A percentile compares a stretch with the other conserved stretches of the same genome.
Evolutionary conservation across 345 rosid species (phyloP).

Genomic region (Nasturtium officinale): DNA sequence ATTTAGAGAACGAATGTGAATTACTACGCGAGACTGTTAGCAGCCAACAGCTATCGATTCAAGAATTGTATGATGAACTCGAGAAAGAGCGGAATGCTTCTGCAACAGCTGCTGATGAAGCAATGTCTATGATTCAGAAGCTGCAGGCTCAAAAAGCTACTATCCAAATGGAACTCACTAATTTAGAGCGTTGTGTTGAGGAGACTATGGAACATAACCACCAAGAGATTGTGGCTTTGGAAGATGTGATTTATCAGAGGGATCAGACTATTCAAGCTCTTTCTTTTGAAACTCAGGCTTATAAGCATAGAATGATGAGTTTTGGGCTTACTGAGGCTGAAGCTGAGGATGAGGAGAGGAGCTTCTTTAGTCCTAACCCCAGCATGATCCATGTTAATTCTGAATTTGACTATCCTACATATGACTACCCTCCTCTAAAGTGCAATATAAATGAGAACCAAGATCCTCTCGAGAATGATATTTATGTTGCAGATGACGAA

Average conservation of each 20-base stretch:
- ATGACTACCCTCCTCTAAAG: constrained; percentile 81
- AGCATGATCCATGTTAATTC: constrained; percentile 51
- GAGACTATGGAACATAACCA: constrained; percentile 75
- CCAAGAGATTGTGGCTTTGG: constrained; percentile 68
- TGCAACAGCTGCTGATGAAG: constrained; percentile 71
- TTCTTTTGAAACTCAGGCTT: constrained; percentile 80
- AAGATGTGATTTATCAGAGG: constrained; percentile 67
- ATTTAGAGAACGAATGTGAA: constrained; percentile 75
- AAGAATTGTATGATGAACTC: constrained; percentile 72
- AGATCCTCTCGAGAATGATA: constrained; percentile 53
- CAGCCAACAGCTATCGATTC: constrained; percentile 71
- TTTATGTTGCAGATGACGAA: constrained; percentile 65
- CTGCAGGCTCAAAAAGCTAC: constrained; percentile 83
- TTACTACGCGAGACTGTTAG: constrained; percentile 76
- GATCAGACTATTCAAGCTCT: constrained; percentile 80
- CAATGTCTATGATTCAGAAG: constrained; percentile 85
- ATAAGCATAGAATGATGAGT: constrained; percentile 96
- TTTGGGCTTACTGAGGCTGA: constrained; percentile 80
- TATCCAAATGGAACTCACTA: constrained; percentile 79
- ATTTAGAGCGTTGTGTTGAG: constrained; percentile 66
- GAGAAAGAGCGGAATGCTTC: constrained; percentile 93
- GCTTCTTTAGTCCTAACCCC: constrained; percentile 41
- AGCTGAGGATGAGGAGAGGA: constrained; percentile 63
- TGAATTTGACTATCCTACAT: constrained; percentile 64
- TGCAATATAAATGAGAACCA: constrained; percentile 69